phyloP scores from a whole-genome alignment of 371 early-diverging fungal species.

The Mortierella polycephala region DNA sequence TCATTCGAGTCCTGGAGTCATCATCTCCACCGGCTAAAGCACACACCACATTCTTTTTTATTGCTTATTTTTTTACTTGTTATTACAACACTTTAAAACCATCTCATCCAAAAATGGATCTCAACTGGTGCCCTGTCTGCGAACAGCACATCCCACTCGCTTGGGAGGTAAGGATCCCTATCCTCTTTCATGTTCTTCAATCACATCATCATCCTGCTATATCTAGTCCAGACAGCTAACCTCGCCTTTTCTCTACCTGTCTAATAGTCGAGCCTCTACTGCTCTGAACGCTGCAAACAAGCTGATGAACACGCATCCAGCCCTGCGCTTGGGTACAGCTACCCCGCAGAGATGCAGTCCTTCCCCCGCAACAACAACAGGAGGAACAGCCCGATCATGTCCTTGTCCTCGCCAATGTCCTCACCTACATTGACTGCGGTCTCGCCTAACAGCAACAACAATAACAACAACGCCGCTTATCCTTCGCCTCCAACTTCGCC shows the following conservation, averaged over 20 bases:
- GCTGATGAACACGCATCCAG: slow-evolving; percentile 34
- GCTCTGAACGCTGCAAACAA: slow-evolving; percentile 51
- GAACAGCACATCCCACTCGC: slow-evolving; percentile 54
- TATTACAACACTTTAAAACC: not conserved
- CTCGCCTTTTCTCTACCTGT: not conserved
- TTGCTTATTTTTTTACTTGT: slow-evolving; percentile 2
- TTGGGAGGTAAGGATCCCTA: slow-evolving; percentile 44
- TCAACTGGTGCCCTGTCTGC: slow-evolving; percentile 55
- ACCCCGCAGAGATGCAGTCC: slow-evolving; percentile 28
- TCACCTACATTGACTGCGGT: slow-evolving; percentile 33
- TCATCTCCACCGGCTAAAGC: slow-evolving; percentile 4
- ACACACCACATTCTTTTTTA: slow-evolving; percentile 7
- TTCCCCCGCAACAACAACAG: slow-evolving; percentile 22
- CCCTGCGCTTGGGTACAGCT: slow-evolving; percentile 4
- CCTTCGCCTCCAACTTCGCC: slow-evolving; percentile 53
- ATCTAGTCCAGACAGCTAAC: not conserved
- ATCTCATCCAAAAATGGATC: slow-evolving; percentile 25
- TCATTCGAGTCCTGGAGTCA: slow-evolving; percentile 21
- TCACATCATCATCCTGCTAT: too few species aligned
- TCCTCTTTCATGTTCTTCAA: not conserved
- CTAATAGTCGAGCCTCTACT: slow-evolving; percentile 41
- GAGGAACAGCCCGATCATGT: slow-evolving; percentile 23
- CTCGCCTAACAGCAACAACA: not conserved
- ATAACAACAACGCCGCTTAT: slow-evolving; percentile 5
- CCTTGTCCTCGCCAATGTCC: slow-evolving; percentile 37